Base-by-base conservation (phyloP, 306 rosid species). In the Quercus cerris region DNA sequence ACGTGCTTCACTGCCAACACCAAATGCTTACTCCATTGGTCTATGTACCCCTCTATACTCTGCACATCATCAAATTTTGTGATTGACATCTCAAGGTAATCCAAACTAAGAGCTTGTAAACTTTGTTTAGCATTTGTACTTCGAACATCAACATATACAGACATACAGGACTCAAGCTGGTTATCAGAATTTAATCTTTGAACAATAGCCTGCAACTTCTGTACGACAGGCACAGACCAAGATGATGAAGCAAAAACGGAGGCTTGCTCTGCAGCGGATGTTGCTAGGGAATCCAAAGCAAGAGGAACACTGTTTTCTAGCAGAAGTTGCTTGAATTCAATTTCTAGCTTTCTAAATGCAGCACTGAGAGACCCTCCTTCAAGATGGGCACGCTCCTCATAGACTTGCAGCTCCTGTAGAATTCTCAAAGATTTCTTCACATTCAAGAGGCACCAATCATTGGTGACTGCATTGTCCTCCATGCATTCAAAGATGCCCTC, bases 301-400 rank as follows among this genome's bases (percentile, higher is more conserved):
- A 86, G 70, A 77, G 86, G 86, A 61, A 67, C 74, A 0, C 83
- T 73, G 58, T 77, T 86, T 63, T 85, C 90, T 55, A 35, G 83
- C 56, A 94, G 20, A 59, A 90, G 88, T 82, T 77, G 76, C 35
- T 75, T 82, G 82, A 95, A 93, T 79, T 89, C 94, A 25, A 67
- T 74, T 84, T 90, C 94, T 22, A 95, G 87, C 61, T 86, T 90
- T 85, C 89, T 89, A 55, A 87, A 86, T 52, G 99, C 93, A 27
- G 77, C 81, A 69, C 78, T n/a, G n/a, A 95, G 91, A 88, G 81
- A 25, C 28, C 99, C 99, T 83, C 97, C 93, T 22, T 83, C 85
- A 20, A 80, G 76, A 71, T 80, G 80, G 22, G 88, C 84, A 64
- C 58, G 30, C 25, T 58, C 78, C 78, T 84, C 88, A 33, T 68